These are phyloP conservation scores for Cercophora newfieldiana DNA, from an alignment of 495 filamentous ascomycete species.

Conservation along the genomic window DNA sequence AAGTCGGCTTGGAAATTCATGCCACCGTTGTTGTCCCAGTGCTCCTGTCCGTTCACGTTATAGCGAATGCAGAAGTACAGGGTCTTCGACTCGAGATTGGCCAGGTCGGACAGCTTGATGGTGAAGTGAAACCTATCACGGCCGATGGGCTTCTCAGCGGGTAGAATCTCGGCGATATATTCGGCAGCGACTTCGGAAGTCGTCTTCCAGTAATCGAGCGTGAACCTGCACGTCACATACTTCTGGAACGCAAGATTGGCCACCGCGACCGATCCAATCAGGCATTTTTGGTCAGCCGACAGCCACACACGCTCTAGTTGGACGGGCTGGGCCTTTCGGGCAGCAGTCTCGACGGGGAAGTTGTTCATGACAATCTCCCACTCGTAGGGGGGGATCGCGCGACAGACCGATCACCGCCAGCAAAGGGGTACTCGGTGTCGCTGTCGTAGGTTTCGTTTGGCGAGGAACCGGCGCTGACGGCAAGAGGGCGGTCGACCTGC, in stretches of 20 bases:
- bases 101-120: conserved; percentile 87
- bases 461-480: conserved; percentile 93
- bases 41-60: conserved; percentile 77
- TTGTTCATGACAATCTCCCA: conserved; percentile 86
- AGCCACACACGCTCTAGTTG: conserved; percentile 81
- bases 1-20: conserved; percentile 94
- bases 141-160: conserved; percentile 62
- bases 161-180: conserved; percentile 75
- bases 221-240: conserved; percentile 83
- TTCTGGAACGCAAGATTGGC: conserved; percentile 92
- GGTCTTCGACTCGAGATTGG: conserved; percentile 86
- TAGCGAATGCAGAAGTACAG: conserved; percentile 92
- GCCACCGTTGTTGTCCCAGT: conserved; percentile 89
- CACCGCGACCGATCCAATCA: conserved; percentile 80
- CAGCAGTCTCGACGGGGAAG: conserved; percentile 70
- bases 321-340: conserved; percentile 64
- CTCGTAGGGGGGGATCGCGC: conserved; percentile 60
- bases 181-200: conserved; percentile 91
- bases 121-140: conserved; percentile 90
- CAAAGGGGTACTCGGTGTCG: conserved; percentile 86
- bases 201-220: conserved; percentile 97
- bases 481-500: conserved; percentile 87
- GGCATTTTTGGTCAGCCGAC: conserved; percentile 78
- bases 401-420: conserved; percentile 48
- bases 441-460: conserved; percentile 83